A percentile compares a stretch with the other conserved stretches of the same genome.
These are phyloP conservation scores for Collybia mongolica DNA, from an alignment of 768 basidiomycete species.

Conservation along the genomic window DNA sequence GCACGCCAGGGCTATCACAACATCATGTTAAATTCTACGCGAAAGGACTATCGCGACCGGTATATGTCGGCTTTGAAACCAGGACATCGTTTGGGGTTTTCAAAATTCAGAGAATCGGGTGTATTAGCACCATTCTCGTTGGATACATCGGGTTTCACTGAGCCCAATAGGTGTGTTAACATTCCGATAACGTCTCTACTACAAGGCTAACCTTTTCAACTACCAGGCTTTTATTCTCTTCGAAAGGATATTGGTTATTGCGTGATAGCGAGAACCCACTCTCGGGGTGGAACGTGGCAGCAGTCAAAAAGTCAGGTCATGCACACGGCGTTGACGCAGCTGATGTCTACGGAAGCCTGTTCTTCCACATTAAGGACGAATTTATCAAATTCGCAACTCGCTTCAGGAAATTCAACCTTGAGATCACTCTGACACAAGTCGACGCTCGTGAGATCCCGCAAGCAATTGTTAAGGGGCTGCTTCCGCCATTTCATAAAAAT, in stretches of 20 bases:
- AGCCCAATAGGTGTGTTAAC: conserved; percentile 26
- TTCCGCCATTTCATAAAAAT: conserved; percentile 21
- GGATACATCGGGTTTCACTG: conserved; percentile 21
- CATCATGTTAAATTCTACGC: conserved; percentile 31
- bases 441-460: conserved; percentile 32
- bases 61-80: conserved; percentile 31
- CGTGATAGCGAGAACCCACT: conserved; percentile 39
- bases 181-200: neutral
- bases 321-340: conserved; percentile 21
- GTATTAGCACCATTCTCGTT: conserved; percentile 27
- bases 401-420: conserved; percentile 23
- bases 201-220: neutral
- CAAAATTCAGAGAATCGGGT: conserved; percentile 24
- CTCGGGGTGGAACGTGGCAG: conserved; percentile 37
- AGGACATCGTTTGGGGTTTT: conserved; percentile 28
- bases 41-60: conserved; percentile 37
- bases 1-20: conserved; percentile 22
- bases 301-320: conserved; percentile 30
- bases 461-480: conserved; percentile 20
- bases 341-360: conserved; percentile 31
- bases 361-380: conserved; percentile 31
- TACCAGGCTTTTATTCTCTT: conserved; percentile 34
- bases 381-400: conserved; percentile 26
- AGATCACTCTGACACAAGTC: conserved; percentile 24
- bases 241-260: conserved; percentile 33